phyloP scores from a whole-genome alignment of 1,284 basidiomycete genomes.

The Lignosus rhinocerotis region DNA sequence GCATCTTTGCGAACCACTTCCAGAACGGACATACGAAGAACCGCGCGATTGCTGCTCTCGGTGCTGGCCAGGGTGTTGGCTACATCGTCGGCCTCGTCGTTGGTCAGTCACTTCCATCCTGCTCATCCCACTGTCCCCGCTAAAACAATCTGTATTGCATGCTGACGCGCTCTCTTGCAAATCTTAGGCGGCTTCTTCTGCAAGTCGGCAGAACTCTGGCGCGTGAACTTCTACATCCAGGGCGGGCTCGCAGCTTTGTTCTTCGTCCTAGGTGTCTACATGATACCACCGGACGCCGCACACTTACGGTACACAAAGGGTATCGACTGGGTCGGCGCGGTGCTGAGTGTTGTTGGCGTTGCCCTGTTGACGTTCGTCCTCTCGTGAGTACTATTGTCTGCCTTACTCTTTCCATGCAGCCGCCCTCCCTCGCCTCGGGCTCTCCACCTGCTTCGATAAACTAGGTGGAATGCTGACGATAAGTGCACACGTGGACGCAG shows the following conservation, averaged over 20 bases:
- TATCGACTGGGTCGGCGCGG: slow-evolving; percentile 38
- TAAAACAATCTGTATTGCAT: no score
- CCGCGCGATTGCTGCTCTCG: slow-evolving; percentile 35
- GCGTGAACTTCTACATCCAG: slow-evolving; percentile 38
- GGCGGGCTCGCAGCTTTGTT: slow-evolving; percentile 34
- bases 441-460: no score
- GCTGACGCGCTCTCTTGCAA: no score
- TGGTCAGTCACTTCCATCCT: slow-evolving; percentile 19
- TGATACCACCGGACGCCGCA: slow-evolving; percentile 22
- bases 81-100: slow-evolving; percentile 37
- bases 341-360: slow-evolving; percentile 34
- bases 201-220: slow-evolving; percentile 35
- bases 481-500: slow-evolving; percentile 12
- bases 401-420: neutral
- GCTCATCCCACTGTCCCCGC: neutral
- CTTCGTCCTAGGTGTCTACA: slow-evolving; percentile 30
- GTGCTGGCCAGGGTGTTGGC: slow-evolving; percentile 37
- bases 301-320: slow-evolving; percentile 34
- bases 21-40: slow-evolving; percentile 30
- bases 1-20: slow-evolving; percentile 31
- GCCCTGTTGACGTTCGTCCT: slow-evolving; percentile 37
- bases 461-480: no score
- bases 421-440: neutral
- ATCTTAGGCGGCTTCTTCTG: slow-evolving; percentile 33
- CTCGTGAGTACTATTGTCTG: slow-evolving; percentile 28